Evolutionary conservation across 2,329 filamentous ascomycete genomes (phyloP).

Genomic region (Fusarium albosuccineum): DNA sequence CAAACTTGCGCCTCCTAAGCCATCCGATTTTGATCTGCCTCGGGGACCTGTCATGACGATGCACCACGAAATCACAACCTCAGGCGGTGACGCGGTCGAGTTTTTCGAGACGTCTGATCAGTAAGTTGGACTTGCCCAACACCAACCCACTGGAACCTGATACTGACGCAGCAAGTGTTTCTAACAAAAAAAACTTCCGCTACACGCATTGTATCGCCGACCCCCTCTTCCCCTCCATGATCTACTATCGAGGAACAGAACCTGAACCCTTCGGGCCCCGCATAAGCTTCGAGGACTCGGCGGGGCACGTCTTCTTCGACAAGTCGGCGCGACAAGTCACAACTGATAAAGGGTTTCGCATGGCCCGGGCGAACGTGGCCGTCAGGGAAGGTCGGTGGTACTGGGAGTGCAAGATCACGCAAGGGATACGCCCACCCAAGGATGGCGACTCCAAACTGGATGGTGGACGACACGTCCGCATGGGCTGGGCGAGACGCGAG

Average conservation of each 20-base stretch:
- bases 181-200: slow-evolving; percentile 80
- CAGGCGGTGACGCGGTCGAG: slow-evolving; percentile 65
- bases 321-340: slow-evolving; percentile 81
- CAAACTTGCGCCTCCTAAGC: slow-evolving; percentile 73
- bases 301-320: slow-evolving; percentile 86
- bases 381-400: slow-evolving; percentile 92
- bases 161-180: slow-evolving; percentile 58
- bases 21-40: slow-evolving; percentile 71
- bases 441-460: slow-evolving; percentile 59
- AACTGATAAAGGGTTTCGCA: slow-evolving; percentile 93
- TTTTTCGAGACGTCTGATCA: slow-evolving; percentile 76
- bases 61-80: slow-evolving; percentile 65
- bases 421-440: slow-evolving; percentile 69
- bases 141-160: background rate
- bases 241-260: slow-evolving; percentile 92
- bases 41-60: slow-evolving; percentile 68
- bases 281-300: slow-evolving; percentile 93
- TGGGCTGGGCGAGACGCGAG: slow-evolving; percentile 88
- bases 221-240: slow-evolving; percentile 84
- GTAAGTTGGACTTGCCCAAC: slow-evolving; percentile 56
- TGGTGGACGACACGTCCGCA: slow-evolving; percentile 76
- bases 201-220: slow-evolving; percentile 94
- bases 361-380: slow-evolving; percentile 90
- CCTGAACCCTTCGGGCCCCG: slow-evolving; percentile 84
- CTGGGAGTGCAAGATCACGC: slow-evolving; percentile 92